phyloP scores from a whole-genome alignment of 192 early-diverging fungal species.

The Backusella tarrabulga region DNA sequence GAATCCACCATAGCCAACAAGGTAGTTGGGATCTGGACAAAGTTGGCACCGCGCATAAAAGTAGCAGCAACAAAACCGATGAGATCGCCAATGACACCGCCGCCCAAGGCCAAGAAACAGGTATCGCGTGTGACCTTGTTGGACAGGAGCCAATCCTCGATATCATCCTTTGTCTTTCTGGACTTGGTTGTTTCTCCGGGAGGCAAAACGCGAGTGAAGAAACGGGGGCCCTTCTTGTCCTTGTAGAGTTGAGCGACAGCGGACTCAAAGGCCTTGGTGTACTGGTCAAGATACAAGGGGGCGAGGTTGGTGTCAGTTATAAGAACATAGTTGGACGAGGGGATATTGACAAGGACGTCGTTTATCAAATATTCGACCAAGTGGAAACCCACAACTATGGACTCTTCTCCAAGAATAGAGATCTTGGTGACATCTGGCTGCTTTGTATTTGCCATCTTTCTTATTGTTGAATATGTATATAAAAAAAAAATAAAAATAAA shows the following conservation, averaged over 20 bases:
- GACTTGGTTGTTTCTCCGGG: conserved; percentile 90
- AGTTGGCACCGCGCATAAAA: conserved; percentile 93
- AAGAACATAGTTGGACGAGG: conserved; percentile 85
- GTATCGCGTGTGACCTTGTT: conserved; percentile 89
- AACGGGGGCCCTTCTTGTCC: conserved; percentile 34
- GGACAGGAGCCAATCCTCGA: conserved; percentile 89
- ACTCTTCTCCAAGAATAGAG: conserved; percentile 85
- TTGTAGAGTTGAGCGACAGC: conserved; percentile 41
- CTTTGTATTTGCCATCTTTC: not conserved
- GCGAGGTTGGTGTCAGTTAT: conserved; percentile 85
- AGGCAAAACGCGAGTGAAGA: conserved; percentile 78
- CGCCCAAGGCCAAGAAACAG: conserved; percentile 87
- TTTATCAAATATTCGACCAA: conserved; percentile 70
- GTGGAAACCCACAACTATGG: conserved; percentile 84
- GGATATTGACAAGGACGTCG: conserved; percentile 70
- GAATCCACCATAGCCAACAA: conserved; percentile 97
- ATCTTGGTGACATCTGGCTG: conserved; percentile 62
- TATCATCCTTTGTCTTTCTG: conserved; percentile 74
- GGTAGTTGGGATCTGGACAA: conserved; percentile 93
- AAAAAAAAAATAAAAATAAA: not conserved
- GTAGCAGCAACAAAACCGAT: conserved; percentile 93
- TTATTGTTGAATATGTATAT: not conserved
- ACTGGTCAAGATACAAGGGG: conserved; percentile 62
- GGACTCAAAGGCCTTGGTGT: conserved; percentile 29
- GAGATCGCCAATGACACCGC: conserved; percentile 94